Conservation (phyloP, 306 rosid genomes). For the Cucurbita moschata region DNA sequence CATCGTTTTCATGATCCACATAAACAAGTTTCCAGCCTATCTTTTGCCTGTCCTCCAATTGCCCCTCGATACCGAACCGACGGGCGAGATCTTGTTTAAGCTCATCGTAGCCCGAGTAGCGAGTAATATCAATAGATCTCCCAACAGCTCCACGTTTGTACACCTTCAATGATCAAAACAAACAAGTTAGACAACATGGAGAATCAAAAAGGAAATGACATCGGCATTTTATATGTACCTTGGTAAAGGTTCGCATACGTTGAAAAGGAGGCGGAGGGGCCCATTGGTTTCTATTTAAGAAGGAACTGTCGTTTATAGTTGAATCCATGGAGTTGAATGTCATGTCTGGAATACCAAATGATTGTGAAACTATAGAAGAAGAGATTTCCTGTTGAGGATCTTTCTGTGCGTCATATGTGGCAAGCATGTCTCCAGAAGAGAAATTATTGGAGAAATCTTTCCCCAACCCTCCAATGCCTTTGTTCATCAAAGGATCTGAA, state of each 20-base stretch:
- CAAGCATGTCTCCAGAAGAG: conserved; percentile 45
- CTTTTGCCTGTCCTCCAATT: conserved; percentile 70
- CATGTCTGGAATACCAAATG: conserved; percentile 89
- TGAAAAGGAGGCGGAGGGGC: conserved; percentile 60
- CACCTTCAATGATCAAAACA: conserved; percentile 30
- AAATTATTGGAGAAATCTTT: conserved; percentile 50
- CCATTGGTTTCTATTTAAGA: conserved; percentile 63
- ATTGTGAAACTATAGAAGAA: conserved; percentile 74
- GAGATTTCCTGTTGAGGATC: conserved; percentile 84
- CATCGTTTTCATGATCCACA: conserved; percentile 87
- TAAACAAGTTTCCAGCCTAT: conserved; percentile 94
- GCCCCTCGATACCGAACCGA: conserved; percentile 90
- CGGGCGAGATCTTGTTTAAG: conserved; percentile 91
- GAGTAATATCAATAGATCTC: conserved; percentile 80
- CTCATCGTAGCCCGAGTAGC: conserved; percentile 72
- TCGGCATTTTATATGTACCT: conserved; percentile 24
- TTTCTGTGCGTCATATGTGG: conserved; percentile 40
- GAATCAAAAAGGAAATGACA: not conserved
- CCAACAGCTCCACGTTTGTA: conserved; percentile 99
- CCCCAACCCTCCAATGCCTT: conserved; percentile 37
- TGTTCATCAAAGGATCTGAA: conserved; percentile 51
- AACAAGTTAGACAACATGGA: conserved; percentile 9
- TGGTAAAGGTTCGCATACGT: conserved; percentile 86
- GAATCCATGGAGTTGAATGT: conserved; percentile 78
- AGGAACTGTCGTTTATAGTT: conserved; percentile 53